These are phyloP conservation scores for Cytospora schulzeri DNA, from an alignment of 2,329 filamentous ascomycete genomes.

Conservation along the genomic window DNA sequence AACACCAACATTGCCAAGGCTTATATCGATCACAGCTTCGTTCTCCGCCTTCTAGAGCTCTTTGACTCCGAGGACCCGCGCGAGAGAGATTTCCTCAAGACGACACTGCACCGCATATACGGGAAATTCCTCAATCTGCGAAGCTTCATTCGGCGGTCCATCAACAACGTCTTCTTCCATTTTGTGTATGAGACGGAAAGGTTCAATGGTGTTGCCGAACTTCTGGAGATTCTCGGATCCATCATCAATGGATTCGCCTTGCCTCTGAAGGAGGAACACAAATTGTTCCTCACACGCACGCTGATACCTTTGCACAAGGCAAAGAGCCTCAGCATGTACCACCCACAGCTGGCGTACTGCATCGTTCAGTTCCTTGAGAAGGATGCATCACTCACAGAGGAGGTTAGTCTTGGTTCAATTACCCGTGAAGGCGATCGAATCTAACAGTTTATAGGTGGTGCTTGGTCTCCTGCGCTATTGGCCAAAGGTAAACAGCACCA, in stretches of 20 bases:
- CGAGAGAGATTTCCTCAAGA: slow-evolving; percentile 97
- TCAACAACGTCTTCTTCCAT: slow-evolving; percentile 99
- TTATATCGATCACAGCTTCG: slow-evolving; percentile 97
- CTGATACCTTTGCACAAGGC: slow-evolving; percentile 95
- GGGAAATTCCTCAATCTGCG: slow-evolving; percentile 98
- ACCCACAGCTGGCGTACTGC: slow-evolving; percentile 96
- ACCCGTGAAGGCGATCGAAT: neutral
- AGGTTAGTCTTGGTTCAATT: slow-evolving; percentile 57
- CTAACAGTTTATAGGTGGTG: slow-evolving; percentile 66
- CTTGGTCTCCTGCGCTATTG: slow-evolving; percentile 93
- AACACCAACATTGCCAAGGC: slow-evolving; percentile 99
- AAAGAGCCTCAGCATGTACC: slow-evolving; percentile 99
- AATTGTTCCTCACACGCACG: slow-evolving; percentile 92
- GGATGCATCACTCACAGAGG: slow-evolving; percentile 94
- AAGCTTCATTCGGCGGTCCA: slow-evolving; percentile 95
- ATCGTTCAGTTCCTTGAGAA: slow-evolving; percentile 99
- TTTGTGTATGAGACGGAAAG: slow-evolving; percentile 98
- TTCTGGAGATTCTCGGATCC: slow-evolving; percentile 94
- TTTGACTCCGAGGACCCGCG: slow-evolving; percentile 98
- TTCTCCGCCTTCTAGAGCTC: slow-evolving; percentile 92
- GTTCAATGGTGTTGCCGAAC: slow-evolving; percentile 96
- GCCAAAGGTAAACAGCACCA: slow-evolving; percentile 99
- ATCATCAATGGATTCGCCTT: slow-evolving; percentile 99
- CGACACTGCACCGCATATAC: slow-evolving; percentile 95
- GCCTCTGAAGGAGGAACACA: slow-evolving; percentile 97